Conservation (phyloP, 108 stramenopile species). For the Nitzschia putrida region DNA sequence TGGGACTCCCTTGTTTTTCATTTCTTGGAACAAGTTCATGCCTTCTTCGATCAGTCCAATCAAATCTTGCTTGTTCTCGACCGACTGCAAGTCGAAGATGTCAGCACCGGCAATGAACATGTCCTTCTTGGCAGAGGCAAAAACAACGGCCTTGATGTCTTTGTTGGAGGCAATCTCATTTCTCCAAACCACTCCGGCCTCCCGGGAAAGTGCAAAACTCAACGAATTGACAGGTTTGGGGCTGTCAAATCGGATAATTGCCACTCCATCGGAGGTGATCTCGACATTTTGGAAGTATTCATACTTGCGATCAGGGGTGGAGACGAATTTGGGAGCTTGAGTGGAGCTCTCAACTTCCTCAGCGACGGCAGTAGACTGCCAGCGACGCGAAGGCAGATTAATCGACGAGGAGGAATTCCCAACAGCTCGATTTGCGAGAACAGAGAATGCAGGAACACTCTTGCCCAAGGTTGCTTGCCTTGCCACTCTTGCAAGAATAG, state of each 20-base stretch:
- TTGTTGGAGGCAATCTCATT: slow-evolving; percentile 64
- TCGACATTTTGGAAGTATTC: slow-evolving; percentile 84
- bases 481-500: slow-evolving; percentile 18
- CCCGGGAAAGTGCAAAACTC: slow-evolving; percentile 79
- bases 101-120: slow-evolving; percentile 99
- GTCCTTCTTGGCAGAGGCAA: slow-evolving; percentile 93
- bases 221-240: slow-evolving; percentile 95
- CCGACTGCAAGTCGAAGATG: slow-evolving; percentile 86
- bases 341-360: neutral
- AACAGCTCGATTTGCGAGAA: neutral
- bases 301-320: slow-evolving; percentile 76
- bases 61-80: slow-evolving; percentile 81
- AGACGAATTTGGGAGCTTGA: slow-evolving; percentile 39
- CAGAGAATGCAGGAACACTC: too few relatives aligned
- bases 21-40: slow-evolving; percentile 76
- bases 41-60: slow-evolving; percentile 83
- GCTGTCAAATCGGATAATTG: slow-evolving; percentile 90
- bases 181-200: slow-evolving; percentile 85
- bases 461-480: neutral
- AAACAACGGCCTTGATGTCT: slow-evolving; percentile 90
- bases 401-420: neutral
- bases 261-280: slow-evolving; percentile 79
- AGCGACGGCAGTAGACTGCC: slow-evolving; percentile 30
- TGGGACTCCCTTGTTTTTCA: slow-evolving; percentile 80
- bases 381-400: slow-evolving; percentile 4